Percentiles rank a stretch among this genome's conserved stretches.
These are phyloP conservation scores for Fusarium marasasianum DNA, from an alignment of 2,329 filamentous ascomycete species.

Conservation along the genomic window DNA sequence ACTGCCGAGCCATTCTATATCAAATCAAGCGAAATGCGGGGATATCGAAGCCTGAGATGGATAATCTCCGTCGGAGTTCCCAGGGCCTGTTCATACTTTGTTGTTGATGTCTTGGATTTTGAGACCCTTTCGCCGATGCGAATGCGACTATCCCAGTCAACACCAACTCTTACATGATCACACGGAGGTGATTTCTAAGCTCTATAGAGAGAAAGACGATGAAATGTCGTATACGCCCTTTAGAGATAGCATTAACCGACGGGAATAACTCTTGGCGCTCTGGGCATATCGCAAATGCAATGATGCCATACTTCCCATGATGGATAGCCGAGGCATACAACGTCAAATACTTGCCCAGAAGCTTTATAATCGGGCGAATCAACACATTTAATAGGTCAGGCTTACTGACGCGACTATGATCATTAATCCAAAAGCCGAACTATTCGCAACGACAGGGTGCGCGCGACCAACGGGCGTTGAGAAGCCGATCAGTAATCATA, in stretches of 20 bases:
- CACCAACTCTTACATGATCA: background rate
- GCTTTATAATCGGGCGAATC: background rate
- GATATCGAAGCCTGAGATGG: background rate
- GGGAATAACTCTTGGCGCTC: background rate
- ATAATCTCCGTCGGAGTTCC: background rate
- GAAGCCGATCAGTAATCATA: slow-evolving; percentile 30
- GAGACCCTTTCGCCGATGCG: background rate
- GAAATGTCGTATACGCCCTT: background rate
- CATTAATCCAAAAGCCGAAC: slow-evolving; percentile 16
- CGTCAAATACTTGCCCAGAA: background rate
- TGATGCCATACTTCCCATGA: background rate
- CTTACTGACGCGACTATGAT: background rate
- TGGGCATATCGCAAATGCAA: background rate
- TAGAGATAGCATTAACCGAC: background rate
- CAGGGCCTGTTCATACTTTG: background rate
- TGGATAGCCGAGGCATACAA: background rate
- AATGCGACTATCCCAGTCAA: background rate
- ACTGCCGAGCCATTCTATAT: background rate
- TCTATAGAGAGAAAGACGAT: background rate
- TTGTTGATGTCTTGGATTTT: background rate
- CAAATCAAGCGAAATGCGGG: background rate
- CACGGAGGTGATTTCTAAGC: background rate
- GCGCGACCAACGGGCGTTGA: background rate
- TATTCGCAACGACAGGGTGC: background rate
- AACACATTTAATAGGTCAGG: background rate